Base-by-base conservation (phyloP, 2,329 filamentous ascomycete genomes). In the Lasiodiplodia hormozganensis region DNA sequence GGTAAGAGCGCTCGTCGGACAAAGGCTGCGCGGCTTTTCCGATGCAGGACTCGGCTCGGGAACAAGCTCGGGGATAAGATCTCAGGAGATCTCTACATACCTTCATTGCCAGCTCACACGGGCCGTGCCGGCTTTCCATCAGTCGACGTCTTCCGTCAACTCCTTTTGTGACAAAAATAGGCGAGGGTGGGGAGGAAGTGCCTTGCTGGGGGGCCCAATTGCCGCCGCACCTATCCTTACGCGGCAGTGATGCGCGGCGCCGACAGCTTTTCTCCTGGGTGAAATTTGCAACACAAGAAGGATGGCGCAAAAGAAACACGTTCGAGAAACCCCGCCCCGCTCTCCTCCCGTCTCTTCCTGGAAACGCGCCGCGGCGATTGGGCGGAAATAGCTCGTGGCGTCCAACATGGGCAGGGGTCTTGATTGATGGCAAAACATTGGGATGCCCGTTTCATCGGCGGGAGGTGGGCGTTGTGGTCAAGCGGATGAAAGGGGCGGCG, bases 151-250 rank as follows among this genome's bases (percentile, higher is more conserved):
- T 52, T 52, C 0, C 21, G 43, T 23, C 74, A 76, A 60, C 71
- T 72, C 16, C 49, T 77, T 4, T 81, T 79, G 58, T 70, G 72
- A 47, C 52, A 72, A 70, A 69, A 74, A 73, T 38, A 64, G 70
- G 2, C 52, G 62, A 77, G 75, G 0, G 16, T 60, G 38, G 36
- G 56, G 34, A 38, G 36, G 8, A 34, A 28, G 58, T 62, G 40
- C 25, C 25, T 49, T 25, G n/a, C 58, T 16, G 40, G 57, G 38
- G n/a, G n/a, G 31, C 56, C 36, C 31, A 38, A 58, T 14, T 43
- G 57, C 38, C 38, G 57, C 38, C 60, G 60, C 60, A 64, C 60
- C 47, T 64, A 4, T 18, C 38, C 40, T 62, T 12, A 52, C 23
- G 43, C 47, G 60, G 60, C 49, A 64, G 28, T 31, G 60, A 64